These are phyloP conservation scores for Corniculantispora saksenae DNA, from an alignment of 2,329 filamentous ascomycete species.

Conservation along the genomic window DNA sequence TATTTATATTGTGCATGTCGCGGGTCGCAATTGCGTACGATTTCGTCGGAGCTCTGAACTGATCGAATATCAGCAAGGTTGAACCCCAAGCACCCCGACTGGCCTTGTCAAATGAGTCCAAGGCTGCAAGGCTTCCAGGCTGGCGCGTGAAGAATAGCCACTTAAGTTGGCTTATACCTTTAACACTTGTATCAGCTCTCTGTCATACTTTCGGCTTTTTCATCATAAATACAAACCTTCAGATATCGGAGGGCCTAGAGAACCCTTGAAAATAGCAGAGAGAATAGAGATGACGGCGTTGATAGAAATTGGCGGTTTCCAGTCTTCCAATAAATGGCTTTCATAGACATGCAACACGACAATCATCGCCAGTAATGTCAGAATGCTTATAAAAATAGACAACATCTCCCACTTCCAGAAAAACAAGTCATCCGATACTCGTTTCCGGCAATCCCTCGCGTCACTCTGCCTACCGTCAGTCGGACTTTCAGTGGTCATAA, in stretches of 20 bases:
- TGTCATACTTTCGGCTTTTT: neutral
- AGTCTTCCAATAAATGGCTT: neutral
- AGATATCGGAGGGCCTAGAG: neutral
- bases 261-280: neutral
- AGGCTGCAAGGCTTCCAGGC: neutral
- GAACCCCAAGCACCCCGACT: neutral
- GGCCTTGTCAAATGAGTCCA: neutral
- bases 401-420: neutral
- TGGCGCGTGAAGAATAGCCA: neutral
- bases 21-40: too few relatives aligned
- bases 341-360: neutral
- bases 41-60: too few relatives aligned
- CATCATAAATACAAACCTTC: neutral
- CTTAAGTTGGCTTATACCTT: conserved; percentile 6
- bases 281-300: neutral
- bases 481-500: too few relatives aligned
- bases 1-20: too few relatives aligned
- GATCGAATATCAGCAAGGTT: neutral
- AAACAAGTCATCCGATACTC: too few relatives aligned
- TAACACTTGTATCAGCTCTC: neutral
- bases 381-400: neutral
- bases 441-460: too few relatives aligned
- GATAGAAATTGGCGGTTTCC: conserved; percentile 1
- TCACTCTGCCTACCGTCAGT: too few relatives aligned
- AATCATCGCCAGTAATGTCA: neutral